A percentile compares a stretch with the other conserved stretches of the same genome.
These are phyloP conservation scores for Taphrina wiesneri DNA, from an alignment of 1,139 yeast species.

Conservation along the genomic window DNA sequence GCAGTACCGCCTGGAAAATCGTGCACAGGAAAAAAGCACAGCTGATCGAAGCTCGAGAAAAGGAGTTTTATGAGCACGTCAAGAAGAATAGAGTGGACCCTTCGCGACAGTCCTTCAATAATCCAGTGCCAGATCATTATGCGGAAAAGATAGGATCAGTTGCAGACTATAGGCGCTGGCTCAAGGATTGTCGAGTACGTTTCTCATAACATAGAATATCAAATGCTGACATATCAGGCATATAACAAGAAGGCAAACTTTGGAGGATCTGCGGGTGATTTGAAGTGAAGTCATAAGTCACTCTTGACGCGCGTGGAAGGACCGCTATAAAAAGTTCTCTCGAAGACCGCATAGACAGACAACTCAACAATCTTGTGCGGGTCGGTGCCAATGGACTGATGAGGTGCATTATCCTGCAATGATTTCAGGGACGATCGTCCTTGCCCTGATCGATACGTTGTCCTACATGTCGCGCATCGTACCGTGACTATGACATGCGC, in stretches of 20 bases:
- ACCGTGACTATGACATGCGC: too few species aligned
- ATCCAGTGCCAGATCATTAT: conserved; percentile 96
- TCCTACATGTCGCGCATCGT: too few species aligned
- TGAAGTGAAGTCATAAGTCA: not conserved
- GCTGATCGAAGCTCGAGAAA: conserved; percentile 50
- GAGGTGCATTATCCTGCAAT: too few species aligned
- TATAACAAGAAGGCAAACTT: conserved; percentile 23
- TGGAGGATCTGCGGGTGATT: conserved; percentile 17
- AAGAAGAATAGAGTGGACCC: conserved; percentile 86
- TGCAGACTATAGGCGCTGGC: conserved; percentile 89
- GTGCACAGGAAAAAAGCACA: conserved; percentile 46
- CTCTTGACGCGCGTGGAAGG: not conserved
- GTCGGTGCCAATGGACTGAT: too few species aligned
- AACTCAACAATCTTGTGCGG: too few species aligned
- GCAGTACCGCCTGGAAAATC: conserved; percentile 65
- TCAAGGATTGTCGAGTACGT: conserved; percentile 88
- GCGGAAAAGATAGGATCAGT: conserved; percentile 92
- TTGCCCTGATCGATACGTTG: too few species aligned
- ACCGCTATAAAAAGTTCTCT: too few species aligned
- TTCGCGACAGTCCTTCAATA: conserved; percentile 82
- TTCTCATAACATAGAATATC: conserved; percentile 55
- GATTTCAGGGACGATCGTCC: too few species aligned
- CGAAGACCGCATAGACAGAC: too few species aligned
- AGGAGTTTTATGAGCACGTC: conserved; percentile 70
- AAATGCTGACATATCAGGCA: conserved; percentile 14